Evolutionary conservation across 1,284 basidiomycete genomes (phyloP), one percentile per base, ranked within the genome.

Genomic region (Sporisorium scitamineum): DNA sequence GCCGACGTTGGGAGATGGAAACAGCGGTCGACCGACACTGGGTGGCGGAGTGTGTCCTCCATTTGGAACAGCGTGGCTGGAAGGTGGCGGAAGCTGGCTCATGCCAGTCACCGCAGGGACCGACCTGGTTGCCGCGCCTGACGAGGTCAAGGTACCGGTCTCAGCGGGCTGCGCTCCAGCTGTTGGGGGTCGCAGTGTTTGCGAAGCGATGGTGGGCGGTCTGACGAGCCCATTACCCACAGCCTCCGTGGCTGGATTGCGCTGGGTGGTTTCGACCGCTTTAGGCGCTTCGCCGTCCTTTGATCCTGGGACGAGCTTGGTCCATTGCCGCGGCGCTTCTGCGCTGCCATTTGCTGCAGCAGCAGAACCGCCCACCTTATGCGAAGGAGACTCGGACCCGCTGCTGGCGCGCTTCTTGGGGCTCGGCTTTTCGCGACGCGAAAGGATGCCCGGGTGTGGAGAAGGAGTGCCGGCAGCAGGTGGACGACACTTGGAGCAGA

Each of bases 401-500:
- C 61, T 55, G 55, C 65, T 69, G 9, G 68, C 22, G 9, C 55
- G 48, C 20, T 62, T 65, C 47, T 54, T 61, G 64, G 68, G 71
- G 47, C 68, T 70, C 8, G 67, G 20, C 55, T 70, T 69, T 44
- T 51, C 44, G 20, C 61, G 52, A n/a, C 53, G 54, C 42, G 62
- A 56, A 0, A 63, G 58, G 54, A 65, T 66, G 31, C 69, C 68
- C 14, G 61, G 69, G 14, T 58, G 48, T 16, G 78, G 76, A 6
- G 56, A 39, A 1, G 76, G 76, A 22, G 65, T 52, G 47, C 65
- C 76, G 10, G 61, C 42, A 1, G 61, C 20, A 11, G 79, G 79
- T 9, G 78, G 74, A 22, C 62, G 62, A 52, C 81, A 83, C 32
- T 69, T 71, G 22, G 70, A 64, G 60, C 82, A 83, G 47, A 60